Percentiles rank a stretch among this genome's conserved stretches.
phyloP scores from a whole-genome alignment of 2,329 filamentous ascomycete genomes.

The Claviceps africana region DNA sequence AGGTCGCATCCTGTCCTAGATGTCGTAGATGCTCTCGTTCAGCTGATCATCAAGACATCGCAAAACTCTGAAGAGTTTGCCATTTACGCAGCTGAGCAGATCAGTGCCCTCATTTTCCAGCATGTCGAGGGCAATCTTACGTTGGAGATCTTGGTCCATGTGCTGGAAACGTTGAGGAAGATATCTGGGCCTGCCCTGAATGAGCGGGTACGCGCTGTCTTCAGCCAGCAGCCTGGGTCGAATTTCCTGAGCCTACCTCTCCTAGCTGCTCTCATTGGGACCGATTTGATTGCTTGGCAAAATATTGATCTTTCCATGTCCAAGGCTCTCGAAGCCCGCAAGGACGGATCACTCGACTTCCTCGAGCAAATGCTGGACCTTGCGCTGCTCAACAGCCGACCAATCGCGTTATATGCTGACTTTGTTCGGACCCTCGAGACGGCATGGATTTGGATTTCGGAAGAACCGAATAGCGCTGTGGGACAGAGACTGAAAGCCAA shows the following conservation, averaged over 20 bases:
- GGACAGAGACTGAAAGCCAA: constrained; percentile 60
- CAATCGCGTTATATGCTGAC: constrained; percentile 68
- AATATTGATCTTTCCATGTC: constrained; percentile 59
- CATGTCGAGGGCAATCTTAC: constrained; percentile 40
- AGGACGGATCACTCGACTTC: constrained; percentile 61
- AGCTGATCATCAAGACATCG: constrained; percentile 48
- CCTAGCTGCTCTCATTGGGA: constrained; percentile 41
- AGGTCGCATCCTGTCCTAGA: constrained; percentile 47
- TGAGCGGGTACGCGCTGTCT: constrained; percentile 39
- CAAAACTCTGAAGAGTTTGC: constrained; percentile 48
- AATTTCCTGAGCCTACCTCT: constrained; percentile 44
- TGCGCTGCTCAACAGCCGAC: constrained; percentile 62
- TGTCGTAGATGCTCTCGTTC: constrained; percentile 45
- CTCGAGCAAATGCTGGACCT: constrained; percentile 69
- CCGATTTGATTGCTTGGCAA: constrained; percentile 48
- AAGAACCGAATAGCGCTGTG: constrained; percentile 50
- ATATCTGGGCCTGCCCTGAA: constrained; percentile 41
- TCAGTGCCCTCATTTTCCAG: constrained; percentile 42
- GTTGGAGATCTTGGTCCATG: constrained; percentile 47
- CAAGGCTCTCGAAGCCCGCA: constrained; percentile 56
- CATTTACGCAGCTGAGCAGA: constrained; percentile 45
- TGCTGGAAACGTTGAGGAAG: constrained; percentile 46
- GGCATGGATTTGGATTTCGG: constrained; percentile 66
- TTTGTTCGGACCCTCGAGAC: constrained; percentile 72
- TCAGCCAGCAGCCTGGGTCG: constrained; percentile 41